A percentile compares a stretch with the other conserved stretches of the same genome.
These are phyloP conservation scores for Vittaforma corneae DNA, from an alignment of 371 early-diverging fungal genomes.

Conservation along the genomic window DNA sequence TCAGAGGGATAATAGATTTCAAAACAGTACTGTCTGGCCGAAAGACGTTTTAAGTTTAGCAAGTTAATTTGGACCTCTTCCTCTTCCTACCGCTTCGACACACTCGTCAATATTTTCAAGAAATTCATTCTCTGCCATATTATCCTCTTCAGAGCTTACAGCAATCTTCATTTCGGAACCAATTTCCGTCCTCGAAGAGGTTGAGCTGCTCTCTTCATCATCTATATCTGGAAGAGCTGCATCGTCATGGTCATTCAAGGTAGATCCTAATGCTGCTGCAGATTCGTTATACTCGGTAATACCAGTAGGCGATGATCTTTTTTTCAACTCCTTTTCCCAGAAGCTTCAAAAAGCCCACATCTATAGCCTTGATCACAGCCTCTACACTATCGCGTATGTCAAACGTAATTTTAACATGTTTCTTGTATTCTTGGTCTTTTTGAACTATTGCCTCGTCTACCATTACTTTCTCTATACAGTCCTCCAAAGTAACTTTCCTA, in stretches of 20 bases:
- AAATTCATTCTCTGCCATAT: constrained; percentile 46
- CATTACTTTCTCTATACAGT: constrained; percentile 32
- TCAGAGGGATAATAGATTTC: constrained; percentile 39
- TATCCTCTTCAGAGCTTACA: constrained; percentile 37
- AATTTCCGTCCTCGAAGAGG: constrained; percentile 24
- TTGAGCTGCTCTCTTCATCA: constrained; percentile 10
- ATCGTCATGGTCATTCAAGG: background rate
- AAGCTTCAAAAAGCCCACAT: constrained; percentile 37
- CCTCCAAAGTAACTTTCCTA: constrained; percentile 23
- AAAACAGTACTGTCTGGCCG: constrained; percentile 18
- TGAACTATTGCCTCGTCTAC: constrained; percentile 40
- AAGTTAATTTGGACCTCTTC: background rate
- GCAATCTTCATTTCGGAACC: constrained; percentile 51
- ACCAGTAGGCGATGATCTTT: constrained; percentile 6
- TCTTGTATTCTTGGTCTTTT: constrained; percentile 14
- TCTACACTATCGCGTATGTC: constrained; percentile 18
- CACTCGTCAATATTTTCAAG: constrained; percentile 45
- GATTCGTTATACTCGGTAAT: constrained; percentile 17
- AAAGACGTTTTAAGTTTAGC: constrained; percentile 31
- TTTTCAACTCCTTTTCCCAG: constrained; percentile 47
- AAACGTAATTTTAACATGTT: constrained; percentile 37
- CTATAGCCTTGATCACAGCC: constrained; percentile 12
- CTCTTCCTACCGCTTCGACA: constrained; percentile 10
- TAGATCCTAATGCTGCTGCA: background rate
- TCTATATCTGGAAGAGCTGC: constrained; percentile 14